These are phyloP conservation scores for Trypanosoma lewisi DNA, from an alignment of 208 protist genomes.

Conservation along the genomic window DNA sequence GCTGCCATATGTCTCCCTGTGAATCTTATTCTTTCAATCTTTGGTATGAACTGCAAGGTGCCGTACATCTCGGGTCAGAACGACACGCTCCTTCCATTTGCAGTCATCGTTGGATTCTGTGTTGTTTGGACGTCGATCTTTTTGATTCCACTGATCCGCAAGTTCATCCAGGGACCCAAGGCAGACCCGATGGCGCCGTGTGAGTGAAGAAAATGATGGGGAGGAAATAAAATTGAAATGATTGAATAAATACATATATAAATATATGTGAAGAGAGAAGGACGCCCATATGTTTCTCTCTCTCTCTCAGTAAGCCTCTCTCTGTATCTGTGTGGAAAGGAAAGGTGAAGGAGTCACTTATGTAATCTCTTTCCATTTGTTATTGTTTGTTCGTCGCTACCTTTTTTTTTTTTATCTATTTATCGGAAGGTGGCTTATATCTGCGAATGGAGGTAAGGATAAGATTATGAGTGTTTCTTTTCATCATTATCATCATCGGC, in stretches of 20 bases:
- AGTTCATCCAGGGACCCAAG: conserved; percentile 34
- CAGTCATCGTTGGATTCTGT: conserved; percentile 58
- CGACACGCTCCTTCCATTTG: conserved; percentile 60
- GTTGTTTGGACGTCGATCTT: conserved; percentile 57
- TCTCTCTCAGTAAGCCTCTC: too few species aligned
- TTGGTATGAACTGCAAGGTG: conserved; percentile 91
- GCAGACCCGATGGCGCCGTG: conserved; percentile 55
- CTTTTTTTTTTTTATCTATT: too few species aligned
- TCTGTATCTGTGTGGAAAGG: too few species aligned
- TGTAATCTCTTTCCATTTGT: too few species aligned
- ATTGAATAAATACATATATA: not conserved
- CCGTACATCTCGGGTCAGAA: conserved; percentile 64
- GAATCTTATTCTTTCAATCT: conserved; percentile 80
- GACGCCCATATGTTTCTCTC: too few species aligned
- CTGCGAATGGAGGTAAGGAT: not conserved
- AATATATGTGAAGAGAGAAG: too few species aligned
- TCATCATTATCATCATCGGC: not conserved
- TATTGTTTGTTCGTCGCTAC: too few species aligned
- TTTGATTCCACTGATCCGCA: conserved; percentile 52
- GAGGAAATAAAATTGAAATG: not conserved
- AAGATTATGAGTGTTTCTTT: not conserved
- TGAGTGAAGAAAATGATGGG: conserved; percentile 18
- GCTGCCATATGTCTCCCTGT: conserved; percentile 83
- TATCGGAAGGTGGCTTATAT: too few species aligned
- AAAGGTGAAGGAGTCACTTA: too few species aligned